Evolutionary conservation across 2,329 filamentous ascomycete genomes (phyloP), one percentile per base, ranked within the genome.

Genomic region (Aspergillus hiratsukae): DNA sequence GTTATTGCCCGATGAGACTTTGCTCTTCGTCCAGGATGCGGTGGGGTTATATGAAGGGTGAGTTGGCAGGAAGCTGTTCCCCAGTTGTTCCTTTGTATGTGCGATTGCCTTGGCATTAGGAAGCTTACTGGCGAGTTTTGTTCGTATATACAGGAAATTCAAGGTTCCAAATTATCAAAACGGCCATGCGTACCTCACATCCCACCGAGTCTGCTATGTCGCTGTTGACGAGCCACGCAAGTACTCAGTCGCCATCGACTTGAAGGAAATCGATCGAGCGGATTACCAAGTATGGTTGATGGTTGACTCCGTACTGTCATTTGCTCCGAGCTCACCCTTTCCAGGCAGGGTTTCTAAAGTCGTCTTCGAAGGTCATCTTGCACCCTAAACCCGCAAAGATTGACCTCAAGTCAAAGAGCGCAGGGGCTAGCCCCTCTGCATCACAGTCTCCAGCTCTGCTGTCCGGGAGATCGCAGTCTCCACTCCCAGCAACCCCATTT

Each of bases 1-100:
- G 59, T 88, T 97, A 72, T 84, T 96, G 64, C 89, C 91, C 69
- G 94, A 97, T 81, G 94, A 99, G 83, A 89, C 90, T 65, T 81
- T 97, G 54, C 83, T 99, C 58, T 97, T 96, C 77, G 93, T 99
- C 57, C 93, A 97, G 79, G 92, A 97, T 81, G 92, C 91, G 74
- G 92, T 99, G 67, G 94, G 94, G 65, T 81, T 99, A 60, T 99
- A 99, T 78, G 91, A 97, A 82, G 94, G 94, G 91, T 96, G 82
- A 77, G 86, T 78, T 28, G 49, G 35, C 50, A 46, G 48, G 35
- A 48, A 57, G 37, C 31, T 66, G 52, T 56, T 53, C 52, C 27
- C 27, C 19, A 55, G 25, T 51, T 2, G 49, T 23, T 59, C 31
- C 14, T 51, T 52, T 28, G 21, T 46, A 21, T 48, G 43, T 45